These are phyloP conservation scores for Metarhizium robertsii DNA, from an alignment of 2,329 filamentous ascomycete species.

Conservation along the genomic window DNA sequence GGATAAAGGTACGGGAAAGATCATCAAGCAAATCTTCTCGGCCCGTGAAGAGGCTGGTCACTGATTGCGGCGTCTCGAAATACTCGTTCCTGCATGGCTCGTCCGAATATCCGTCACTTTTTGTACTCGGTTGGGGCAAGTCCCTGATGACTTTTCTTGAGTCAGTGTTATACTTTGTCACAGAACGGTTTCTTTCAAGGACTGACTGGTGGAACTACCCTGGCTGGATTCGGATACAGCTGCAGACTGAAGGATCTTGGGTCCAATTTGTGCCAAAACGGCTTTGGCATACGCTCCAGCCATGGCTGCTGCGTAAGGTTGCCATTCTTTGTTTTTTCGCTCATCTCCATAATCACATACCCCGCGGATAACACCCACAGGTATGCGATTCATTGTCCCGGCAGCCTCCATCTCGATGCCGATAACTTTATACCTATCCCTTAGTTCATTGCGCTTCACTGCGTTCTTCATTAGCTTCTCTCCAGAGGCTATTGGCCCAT, in stretches of 20 bases:
- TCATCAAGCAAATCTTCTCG: neutral
- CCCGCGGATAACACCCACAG: neutral
- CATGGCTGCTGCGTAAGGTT: neutral
- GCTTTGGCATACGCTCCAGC: neutral
- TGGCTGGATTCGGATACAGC: no score
- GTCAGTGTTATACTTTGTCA: no score
- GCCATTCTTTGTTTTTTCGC: neutral
- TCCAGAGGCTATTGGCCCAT: slow-evolving; percentile 9
- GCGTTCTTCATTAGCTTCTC: slow-evolving; percentile 5
- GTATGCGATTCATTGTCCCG: neutral
- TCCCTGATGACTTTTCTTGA: no score
- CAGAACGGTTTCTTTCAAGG: no score
- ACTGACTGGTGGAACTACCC: no score
- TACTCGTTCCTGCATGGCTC: neutral
- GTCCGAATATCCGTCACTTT: no score
- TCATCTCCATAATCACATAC: neutral
- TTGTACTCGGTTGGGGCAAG: no score
- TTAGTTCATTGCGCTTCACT: neutral
- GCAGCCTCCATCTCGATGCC: neutral
- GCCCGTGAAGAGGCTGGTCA: neutral
- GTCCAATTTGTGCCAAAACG: neutral
- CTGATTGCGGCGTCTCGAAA: neutral
- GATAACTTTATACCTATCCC: slow-evolving; percentile 3
- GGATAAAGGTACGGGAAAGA: neutral
- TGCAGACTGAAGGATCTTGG: no score